Percentiles rank a stretch among this genome's conserved stretches.
Evolutionary conservation across 176 grass and related monocot genomes (phyloP).

Genomic region (Hyparrhenia diplandra): DNA sequence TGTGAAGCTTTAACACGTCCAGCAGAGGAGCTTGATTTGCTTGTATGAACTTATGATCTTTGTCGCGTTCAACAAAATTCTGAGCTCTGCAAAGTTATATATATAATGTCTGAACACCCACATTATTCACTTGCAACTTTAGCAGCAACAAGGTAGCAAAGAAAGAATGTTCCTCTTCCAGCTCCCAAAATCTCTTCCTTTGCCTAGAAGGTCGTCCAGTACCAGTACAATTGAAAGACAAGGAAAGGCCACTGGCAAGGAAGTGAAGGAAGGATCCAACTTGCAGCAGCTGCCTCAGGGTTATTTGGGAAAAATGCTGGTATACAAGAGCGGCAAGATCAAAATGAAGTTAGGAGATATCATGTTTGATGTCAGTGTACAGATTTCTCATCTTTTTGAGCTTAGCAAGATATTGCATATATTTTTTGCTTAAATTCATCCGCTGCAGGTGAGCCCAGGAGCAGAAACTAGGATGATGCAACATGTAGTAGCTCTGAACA

Average conservation of each 20-base stretch:
- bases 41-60: constrained; percentile 27
- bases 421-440: background rate
- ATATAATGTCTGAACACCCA: background rate
- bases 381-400: background rate
- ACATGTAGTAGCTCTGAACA: constrained; percentile 56
- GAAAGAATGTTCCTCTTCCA: constrained; percentile 69
- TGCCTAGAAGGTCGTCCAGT: constrained; percentile 26
- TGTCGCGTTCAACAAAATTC: background rate
- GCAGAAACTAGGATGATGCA: constrained; percentile 39
- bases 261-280: constrained; percentile 50
- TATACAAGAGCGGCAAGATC: constrained; percentile 78
- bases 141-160: constrained; percentile 27
- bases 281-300: constrained; percentile 63
- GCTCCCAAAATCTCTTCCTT: constrained; percentile 61
- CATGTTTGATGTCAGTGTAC: constrained; percentile 63
- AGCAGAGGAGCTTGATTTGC: constrained; percentile 58
- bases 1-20: constrained; percentile 40
- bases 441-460: constrained; percentile 59
- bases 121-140: background rate
- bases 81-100: background rate
- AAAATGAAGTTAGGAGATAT: constrained; percentile 86
- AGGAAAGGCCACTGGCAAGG: constrained; percentile 26
- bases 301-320: constrained; percentile 68
- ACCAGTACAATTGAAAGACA: constrained; percentile 33
- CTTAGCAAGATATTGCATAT: background rate